These are phyloP conservation scores for Coccinonectria pachysandricola DNA, from an alignment of 2,329 filamentous ascomycete species.

Conservation along the genomic window DNA sequence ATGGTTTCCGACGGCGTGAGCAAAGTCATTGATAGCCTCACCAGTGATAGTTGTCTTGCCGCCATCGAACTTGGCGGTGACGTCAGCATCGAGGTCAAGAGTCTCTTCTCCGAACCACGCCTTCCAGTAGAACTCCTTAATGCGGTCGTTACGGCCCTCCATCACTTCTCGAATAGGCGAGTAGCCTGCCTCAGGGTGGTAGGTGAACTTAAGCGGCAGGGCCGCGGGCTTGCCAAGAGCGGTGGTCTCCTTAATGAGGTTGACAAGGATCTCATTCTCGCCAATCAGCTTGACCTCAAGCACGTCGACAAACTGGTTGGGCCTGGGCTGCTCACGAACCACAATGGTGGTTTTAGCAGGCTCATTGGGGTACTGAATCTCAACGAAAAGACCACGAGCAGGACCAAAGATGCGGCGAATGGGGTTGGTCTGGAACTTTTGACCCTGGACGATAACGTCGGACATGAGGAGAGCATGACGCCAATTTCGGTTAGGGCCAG, in stretches of 20 bases:
- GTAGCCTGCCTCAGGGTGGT: conserved; percentile 91
- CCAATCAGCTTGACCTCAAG: conserved; percentile 71
- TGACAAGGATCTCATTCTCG: conserved; percentile 73
- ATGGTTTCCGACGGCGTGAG: conserved; percentile 97
- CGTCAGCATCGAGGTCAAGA: conserved; percentile 72
- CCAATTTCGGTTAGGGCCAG: conserved; percentile 81
- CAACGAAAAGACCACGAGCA: conserved; percentile 75
- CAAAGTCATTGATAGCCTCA: conserved; percentile 94
- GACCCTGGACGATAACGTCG: conserved; percentile 87
- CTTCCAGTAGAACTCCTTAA: conserved; percentile 99
- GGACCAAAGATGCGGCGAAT: conserved; percentile 87
- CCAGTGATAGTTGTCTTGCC: conserved; percentile 78
- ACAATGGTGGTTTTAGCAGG: conserved; percentile 74
- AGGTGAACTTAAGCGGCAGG: conserved; percentile 78
- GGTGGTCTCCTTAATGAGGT: conserved; percentile 87
- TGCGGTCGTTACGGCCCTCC: conserved; percentile 89
- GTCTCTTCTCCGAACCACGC: conserved; percentile 90
- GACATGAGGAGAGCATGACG: conserved; percentile 88
- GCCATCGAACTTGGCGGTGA: conserved; percentile 83
- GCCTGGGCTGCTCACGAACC: conserved; percentile 77
- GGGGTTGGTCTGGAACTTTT: conserved; percentile 96
- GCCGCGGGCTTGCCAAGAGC: conserved; percentile 74
- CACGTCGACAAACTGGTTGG: conserved; percentile 79
- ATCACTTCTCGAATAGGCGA: conserved; percentile 97
- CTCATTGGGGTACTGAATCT: conserved; percentile 74